phyloP scores from a whole-genome alignment of 2,329 filamentous ascomycete genomes.

The Venturia carpophila region DNA sequence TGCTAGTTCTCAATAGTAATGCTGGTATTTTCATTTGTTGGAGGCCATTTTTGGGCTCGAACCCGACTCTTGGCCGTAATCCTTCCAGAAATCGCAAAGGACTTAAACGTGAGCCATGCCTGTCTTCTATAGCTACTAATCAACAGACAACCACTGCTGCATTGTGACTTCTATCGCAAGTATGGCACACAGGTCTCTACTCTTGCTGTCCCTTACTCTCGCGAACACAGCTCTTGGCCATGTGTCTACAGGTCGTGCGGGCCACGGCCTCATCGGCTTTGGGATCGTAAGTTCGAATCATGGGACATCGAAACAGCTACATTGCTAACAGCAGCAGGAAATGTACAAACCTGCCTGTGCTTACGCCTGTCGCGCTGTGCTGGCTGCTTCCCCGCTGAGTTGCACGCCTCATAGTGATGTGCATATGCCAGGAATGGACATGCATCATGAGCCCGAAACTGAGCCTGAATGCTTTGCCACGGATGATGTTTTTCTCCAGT shows the following conservation, averaged over 20 bases:
- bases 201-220: constrained; percentile 1
- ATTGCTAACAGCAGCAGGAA: neutral
- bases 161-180: neutral
- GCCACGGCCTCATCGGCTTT: constrained; percentile 23
- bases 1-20: neutral
- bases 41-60: neutral
- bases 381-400: constrained; percentile 18
- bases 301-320: neutral
- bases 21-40: neutral
- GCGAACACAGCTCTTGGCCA: neutral
- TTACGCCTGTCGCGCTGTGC: constrained; percentile 21
- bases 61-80: neutral
- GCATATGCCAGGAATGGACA: constrained; percentile 7
- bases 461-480: constrained; percentile 23
- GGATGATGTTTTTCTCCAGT: constrained; percentile 22
- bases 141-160: neutral
- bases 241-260: constrained; percentile 16
- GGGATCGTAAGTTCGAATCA: constrained; percentile 16
- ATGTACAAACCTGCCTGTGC: constrained; percentile 22
- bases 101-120: neutral
- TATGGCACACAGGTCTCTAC: neutral
- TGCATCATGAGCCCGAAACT: constrained; percentile 10
- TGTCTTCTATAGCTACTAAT: neutral
- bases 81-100: neutral
- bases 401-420: constrained; percentile 17